Evolutionary conservation across 2,329 filamentous ascomycete species (phyloP), one percentile per base, ranked within the genome.

Genomic region (Amesomyces nigricolor): DNA sequence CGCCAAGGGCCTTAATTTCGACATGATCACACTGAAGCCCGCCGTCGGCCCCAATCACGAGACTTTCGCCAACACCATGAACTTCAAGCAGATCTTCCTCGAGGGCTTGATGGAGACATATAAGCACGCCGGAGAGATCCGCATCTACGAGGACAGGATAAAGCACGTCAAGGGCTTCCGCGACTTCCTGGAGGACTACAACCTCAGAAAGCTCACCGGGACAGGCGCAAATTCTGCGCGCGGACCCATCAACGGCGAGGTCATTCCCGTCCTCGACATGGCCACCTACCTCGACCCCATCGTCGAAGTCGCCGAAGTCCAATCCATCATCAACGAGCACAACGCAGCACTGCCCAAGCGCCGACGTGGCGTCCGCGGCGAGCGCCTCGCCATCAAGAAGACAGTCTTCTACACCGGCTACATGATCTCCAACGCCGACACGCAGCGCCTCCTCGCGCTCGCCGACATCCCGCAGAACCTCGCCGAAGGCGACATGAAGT

Each of bases 341-440:
- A 99, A 97, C 68, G 72, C 74, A 3, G 73, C 80, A 22, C 72
- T 86, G 40, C 66, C 66, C 42, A 68, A 70, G 51, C 55, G 56
- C 43, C 72, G 74, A 55, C 72, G 45, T 64, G 69, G 58, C 35
- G 44, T 47, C 42, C 71, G 70, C 26, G 70, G 69, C 47, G 68
- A 72, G 40, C 74, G 72, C 45, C 77, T 94, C 58, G 79, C 82
- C 63, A 89, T 99, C 68, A 90, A 89, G 70, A 91, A 91, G 68
- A 89, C 85, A 1, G 86, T 96, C 48, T 90, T 91, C 71, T 96
- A 92, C 72, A 96, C 94, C 1, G 90, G 89, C 48, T 97, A 99
- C 71, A 82, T 95, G 71, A 86, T 99, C 61, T 78, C 78, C 40
- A 77, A 83, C 47, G 76, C 81, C 26, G 89, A 94, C 68, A 86